phyloP scores from a whole-genome alignment of 106 monocot species.

The Posidonia australis region DNA sequence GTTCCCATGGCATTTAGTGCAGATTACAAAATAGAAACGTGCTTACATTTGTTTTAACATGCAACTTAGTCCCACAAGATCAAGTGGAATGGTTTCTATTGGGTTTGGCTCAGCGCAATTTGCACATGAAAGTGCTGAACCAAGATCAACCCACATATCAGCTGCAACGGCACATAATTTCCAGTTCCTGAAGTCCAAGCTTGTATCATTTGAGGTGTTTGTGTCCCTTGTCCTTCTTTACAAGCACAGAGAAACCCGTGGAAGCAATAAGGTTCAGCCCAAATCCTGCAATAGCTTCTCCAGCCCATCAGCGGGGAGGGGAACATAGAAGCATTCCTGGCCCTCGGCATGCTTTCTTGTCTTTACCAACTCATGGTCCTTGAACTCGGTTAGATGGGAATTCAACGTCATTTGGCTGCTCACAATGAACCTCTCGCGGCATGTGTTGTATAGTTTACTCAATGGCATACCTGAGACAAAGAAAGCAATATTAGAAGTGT shows the following conservation, averaged over 20 bases:
- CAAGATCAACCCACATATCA: too few relatives aligned
- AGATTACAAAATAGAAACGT: too few relatives aligned
- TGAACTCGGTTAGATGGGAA: constrained; percentile 87
- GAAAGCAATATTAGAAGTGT: not conserved
- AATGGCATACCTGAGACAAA: constrained; percentile 61
- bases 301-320: constrained; percentile 57
- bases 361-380: constrained; percentile 86
- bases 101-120: too few relatives aligned
- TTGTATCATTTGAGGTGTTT: too few relatives aligned
- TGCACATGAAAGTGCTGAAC: too few relatives aligned
- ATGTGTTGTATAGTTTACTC: constrained; percentile 52
- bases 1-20: too few relatives aligned
- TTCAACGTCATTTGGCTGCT: constrained; percentile 89
- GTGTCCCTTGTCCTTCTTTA: too few relatives aligned
- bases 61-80: too few relatives aligned
- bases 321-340: constrained; percentile 85
- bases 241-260: not conserved
- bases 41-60: too few relatives aligned
- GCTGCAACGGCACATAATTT: too few relatives aligned
- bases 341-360: constrained; percentile 71
- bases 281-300: constrained; percentile 71
- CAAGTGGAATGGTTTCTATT: too few relatives aligned
- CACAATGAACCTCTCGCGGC: constrained; percentile 80
- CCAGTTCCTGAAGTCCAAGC: too few relatives aligned
- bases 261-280: constrained; percentile 24